Percentiles rank a stretch among this genome's conserved stretches.
These are phyloP conservation scores for Rhizodiscina lignyota DNA, from an alignment of 495 filamentous ascomycete species.

Conservation along the genomic window DNA sequence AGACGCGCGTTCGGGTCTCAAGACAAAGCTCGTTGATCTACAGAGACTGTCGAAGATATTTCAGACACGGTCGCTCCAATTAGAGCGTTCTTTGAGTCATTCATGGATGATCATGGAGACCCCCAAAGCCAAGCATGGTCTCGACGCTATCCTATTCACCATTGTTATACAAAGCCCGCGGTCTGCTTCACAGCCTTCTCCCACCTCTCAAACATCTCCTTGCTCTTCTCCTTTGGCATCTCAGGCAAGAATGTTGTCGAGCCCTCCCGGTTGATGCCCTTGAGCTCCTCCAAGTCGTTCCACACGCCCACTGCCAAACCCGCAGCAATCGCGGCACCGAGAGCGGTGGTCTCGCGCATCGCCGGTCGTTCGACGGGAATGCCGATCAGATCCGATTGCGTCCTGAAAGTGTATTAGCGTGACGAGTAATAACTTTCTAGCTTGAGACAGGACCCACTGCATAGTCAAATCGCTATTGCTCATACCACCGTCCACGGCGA, in stretches of 20 bases:
- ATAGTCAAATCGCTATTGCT: conserved; percentile 87
- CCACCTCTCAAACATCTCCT: conserved; percentile 64
- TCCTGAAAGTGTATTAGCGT: conserved; percentile 24
- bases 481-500: conserved; percentile 91
- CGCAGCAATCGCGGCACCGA: conserved; percentile 88
- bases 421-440: conserved; percentile 1
- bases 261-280: conserved; percentile 58
- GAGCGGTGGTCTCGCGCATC: conserved; percentile 88
- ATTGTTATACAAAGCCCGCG: not conserved
- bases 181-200: conserved; percentile 75
- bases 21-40: too few relatives aligned
- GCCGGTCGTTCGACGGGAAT: conserved; percentile 76
- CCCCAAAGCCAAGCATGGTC: too few relatives aligned
- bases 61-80: too few relatives aligned
- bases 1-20: too few relatives aligned
- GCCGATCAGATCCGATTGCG: conserved; percentile 77
- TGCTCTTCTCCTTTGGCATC: conserved; percentile 41
- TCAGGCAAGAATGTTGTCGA: conserved; percentile 57
- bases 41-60: too few relatives aligned
- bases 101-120: too few relatives aligned
- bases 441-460: conserved; percentile 41
- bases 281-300: conserved; percentile 63
- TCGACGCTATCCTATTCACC: too few relatives aligned
- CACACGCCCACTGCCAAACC: conserved; percentile 76
- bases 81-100: too few relatives aligned